Percentiles rank a stretch among this genome's conserved stretches.
Evolutionary conservation across 768 basidiomycete species (phyloP).

Genomic region (Saitozyma podzolica): DNA sequence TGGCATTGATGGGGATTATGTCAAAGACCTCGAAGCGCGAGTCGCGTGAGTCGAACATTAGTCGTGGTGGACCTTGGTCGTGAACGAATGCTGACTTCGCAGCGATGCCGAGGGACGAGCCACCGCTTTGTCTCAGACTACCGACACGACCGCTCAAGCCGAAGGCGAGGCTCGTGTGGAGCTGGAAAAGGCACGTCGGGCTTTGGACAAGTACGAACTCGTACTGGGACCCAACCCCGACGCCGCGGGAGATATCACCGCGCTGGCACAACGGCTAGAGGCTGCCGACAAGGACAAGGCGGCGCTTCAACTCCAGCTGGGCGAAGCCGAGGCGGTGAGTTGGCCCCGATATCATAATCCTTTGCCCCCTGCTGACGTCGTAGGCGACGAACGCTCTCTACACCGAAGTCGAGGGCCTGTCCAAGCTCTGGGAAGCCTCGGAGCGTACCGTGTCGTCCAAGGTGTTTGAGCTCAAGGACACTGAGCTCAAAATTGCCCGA

Average conservation of each 20-base stretch:
- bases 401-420: constrained; percentile 79
- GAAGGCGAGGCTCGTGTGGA: constrained; percentile 17
- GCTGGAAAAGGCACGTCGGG: constrained; percentile 12
- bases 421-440: constrained; percentile 79
- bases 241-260: constrained; percentile 60
- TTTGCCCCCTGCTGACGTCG: not conserved
- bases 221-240: constrained; percentile 62
- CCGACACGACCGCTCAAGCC: constrained; percentile 3
- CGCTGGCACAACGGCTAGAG: constrained; percentile 62
- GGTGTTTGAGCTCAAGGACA: constrained; percentile 71
- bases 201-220: constrained; percentile 59
- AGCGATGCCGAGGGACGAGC: constrained; percentile 13
- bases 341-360: not conserved
- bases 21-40: constrained; percentile 62
- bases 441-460: constrained; percentile 80
- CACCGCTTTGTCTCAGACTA: constrained; percentile 21
- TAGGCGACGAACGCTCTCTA: constrained; percentile 76
- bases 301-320: constrained; percentile 63
- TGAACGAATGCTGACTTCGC: not conserved
- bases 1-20: constrained; percentile 51
- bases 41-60: constrained; percentile 9
- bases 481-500: constrained; percentile 73
- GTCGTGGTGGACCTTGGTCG: not conserved
- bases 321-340: constrained; percentile 67
- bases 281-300: constrained; percentile 70